Evolutionary conservation across 192 early-diverging fungal genomes (phyloP), one percentile per base, ranked within the genome.

Genomic region (Linnemannia exigua): DNA sequence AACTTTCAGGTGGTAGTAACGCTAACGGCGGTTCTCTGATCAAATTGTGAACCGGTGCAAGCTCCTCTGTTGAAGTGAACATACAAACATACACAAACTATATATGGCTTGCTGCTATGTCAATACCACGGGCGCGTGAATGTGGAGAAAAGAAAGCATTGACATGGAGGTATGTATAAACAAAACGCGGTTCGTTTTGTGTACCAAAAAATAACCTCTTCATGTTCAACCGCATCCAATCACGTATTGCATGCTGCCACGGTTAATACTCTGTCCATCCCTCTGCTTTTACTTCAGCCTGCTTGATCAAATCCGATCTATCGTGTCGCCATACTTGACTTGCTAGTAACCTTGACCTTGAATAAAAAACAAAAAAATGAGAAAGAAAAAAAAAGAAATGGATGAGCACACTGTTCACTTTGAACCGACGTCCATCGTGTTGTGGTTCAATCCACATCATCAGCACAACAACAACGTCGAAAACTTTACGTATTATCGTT

Each of bases 361-460:
- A 44, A n/a, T n/a, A n/a, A 44, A 44, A 6, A 9, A 44, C 41
- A 44, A 44, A 44, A 44, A 44, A 44, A 44, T 44, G 41, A 63
- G 0, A 33, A 63, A 15, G 0, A 15, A 15, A 15, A n/a, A n/a
- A n/a, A n/a, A n/a, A n/a, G n/a, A n/a, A n/a, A n/a, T n/a, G n/a
- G n/a, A n/a, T n/a, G 28, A 63, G 58, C 58, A 31, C 58, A 31
- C 28, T 63, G 58, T 63, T 63, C 58, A 63, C 58, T 63, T 63
- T 63, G 58, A 31, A 25, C 58, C 9, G 1, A 63, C 28, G 28
- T 63, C 12, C 58, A 63, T 63, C 58, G 58, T 22, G 19, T 51
- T 52, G 17, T 25, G 22, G 19, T n/a, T n/a, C n/a, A n/a, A n/a
- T n/a, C n/a, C n/a, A n/a, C n/a, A n/a, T n/a, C n/a, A n/a, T 50